Evolutionary conservation across 1,139 yeast species (phyloP), one percentile per base, ranked within the genome.

Genomic region (Candida sanyaensis): DNA sequence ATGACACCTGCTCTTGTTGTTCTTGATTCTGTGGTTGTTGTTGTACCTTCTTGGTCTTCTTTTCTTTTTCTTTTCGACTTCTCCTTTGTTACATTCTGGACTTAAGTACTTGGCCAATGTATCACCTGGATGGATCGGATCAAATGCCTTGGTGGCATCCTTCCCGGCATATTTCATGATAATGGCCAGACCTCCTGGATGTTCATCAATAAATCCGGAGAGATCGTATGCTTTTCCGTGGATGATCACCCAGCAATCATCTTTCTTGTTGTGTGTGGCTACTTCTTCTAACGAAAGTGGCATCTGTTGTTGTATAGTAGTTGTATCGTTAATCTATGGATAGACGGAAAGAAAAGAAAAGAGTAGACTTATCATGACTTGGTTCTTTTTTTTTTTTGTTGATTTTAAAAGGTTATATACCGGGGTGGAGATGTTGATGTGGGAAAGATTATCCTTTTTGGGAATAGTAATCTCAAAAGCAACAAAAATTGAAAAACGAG

Each of bases 91-190:
- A 41, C 57, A 60, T 48, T 70, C 56, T 12, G 59, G 55, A 1
- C 62, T 60, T 56, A 75, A 67, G 51, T 75, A 74, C 57, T 73
- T 75, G 21, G 59, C 81, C 43, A 91, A 71, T 8, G 91, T 86
- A 57, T 87, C 93, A 12, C 86, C 80, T 0, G 96, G 96, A 66
- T 92, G 99, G 49, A 92, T 78, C 7, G 96, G 96, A 51, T 78
- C 82, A 60, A 80, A 80, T 10, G 77, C 83, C 56, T 77, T 78
- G 32, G 85, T 78, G n/a, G 84, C 84, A 56, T 80, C 84, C 49
- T 75, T 70, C 1, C 85, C 85, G 7, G 84, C 84, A 54, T 76
- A 77, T 55, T 77, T 76, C 52, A 80, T 60, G 41, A 80, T 77
- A 40, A 80, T 76, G 7, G 69, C 79, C 1, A 73, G 60, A 2